Evolutionary conservation across 495 filamentous ascomycete genomes (phyloP), one percentile per base, ranked within the genome.

Genomic region (Annulohypoxylon nitens): DNA sequence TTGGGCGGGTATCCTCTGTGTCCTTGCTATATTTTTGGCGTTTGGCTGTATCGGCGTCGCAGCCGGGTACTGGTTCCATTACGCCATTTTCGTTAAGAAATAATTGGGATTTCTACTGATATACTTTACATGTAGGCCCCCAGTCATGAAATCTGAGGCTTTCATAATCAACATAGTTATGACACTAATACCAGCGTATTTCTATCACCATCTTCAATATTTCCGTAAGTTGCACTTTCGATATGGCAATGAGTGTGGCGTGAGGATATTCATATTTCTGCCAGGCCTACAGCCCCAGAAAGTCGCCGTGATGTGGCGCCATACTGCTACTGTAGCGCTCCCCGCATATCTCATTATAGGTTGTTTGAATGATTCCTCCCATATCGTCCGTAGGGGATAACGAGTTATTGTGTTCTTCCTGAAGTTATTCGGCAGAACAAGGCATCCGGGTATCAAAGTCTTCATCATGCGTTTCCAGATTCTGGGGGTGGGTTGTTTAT

Each of bases 1-100:
- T 18, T 59, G 55, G 55, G 41, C 33, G 0, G 55, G 55, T 6
- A 55, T 55, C 26, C 3, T 55, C 34, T 55, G 51, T 26, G 34
- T 34, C 7, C 23, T 55, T 34, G 51, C 25, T 34, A 34, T 55
- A 6, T 55, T 55, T 26, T 0, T 55, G 3, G 51, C 14, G n/a
- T 55, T 55, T 16, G 26, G 25, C 3, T 34, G 33, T 11, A 39
- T 59, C 34, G 34, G 33, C 6, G 23, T 23, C 10, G 55, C 33
- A 7, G 34, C 14, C 4, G 14, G 51, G 26, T 55, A 55, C 6
- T 25, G 25, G 4, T 10, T 55, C 3, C 12, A 55, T 8, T 55
- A 33, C 26, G 51, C 51, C 33, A 12, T 55, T n/a, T 34, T 26
- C 11, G 8, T 23, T 23, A 23, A 50, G n/a, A 14, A 3, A 45